phyloP scores from a whole-genome alignment of 2,329 filamentous ascomycete genomes.

The Alternaria sp. region DNA sequence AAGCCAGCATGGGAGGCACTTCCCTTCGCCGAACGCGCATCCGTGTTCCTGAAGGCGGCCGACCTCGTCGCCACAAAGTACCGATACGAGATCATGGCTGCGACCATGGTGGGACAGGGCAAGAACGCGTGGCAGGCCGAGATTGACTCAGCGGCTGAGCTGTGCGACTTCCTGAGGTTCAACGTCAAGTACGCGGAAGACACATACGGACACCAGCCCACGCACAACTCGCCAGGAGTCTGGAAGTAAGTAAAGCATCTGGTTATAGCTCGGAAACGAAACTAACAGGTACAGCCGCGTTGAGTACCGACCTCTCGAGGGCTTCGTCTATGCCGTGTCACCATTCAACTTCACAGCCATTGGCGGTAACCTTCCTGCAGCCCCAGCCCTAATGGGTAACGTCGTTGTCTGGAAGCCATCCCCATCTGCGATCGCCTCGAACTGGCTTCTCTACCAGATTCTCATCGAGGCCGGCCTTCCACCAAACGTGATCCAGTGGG shows the following conservation, averaged over 20 bases:
- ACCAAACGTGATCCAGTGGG: conserved; percentile 88
- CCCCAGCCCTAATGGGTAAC: conserved; percentile 88
- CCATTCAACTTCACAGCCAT: conserved; percentile 99
- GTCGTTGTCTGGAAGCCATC: conserved; percentile 98
- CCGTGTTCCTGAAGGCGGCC: conserved; percentile 94
- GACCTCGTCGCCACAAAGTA: conserved; percentile 92
- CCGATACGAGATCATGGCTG: conserved; percentile 94
- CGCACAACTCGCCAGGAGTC: conserved; percentile 79
- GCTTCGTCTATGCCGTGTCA: conserved; percentile 92
- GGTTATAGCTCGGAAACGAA: background rate
- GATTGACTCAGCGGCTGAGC: conserved; percentile 92
- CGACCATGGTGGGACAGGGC: conserved; percentile 94
- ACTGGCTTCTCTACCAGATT: conserved; percentile 89
- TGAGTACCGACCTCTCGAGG: conserved; percentile 88
- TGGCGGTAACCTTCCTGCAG: conserved; percentile 81
- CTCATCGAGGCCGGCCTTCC: conserved; percentile 90
- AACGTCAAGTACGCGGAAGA: conserved; percentile 94
- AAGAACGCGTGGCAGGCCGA: conserved; percentile 99
- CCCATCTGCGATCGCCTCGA: conserved; percentile 84
- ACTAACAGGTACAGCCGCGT: conserved; percentile 61
- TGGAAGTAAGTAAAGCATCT: conserved; percentile 71
- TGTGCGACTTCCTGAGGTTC: conserved; percentile 91
- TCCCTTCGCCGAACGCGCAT: conserved; percentile 88
- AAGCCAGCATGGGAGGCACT: conserved; percentile 85
- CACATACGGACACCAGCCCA: conserved; percentile 84